Base-by-base conservation (phyloP, 768 basidiomycete species). In the Mrakia frigida region DNA sequence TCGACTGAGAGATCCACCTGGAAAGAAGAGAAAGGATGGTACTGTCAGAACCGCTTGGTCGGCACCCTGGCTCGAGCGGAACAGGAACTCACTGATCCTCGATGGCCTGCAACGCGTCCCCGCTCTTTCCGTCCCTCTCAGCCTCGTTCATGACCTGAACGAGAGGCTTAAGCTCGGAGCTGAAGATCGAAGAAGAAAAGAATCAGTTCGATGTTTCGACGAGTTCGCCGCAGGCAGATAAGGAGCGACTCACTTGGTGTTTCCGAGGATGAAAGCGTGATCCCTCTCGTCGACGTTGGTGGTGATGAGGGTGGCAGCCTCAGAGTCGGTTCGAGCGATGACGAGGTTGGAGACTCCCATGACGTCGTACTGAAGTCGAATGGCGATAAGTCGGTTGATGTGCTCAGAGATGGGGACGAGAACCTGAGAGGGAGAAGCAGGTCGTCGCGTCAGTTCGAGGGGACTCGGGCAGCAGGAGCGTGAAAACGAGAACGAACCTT, bases 241-340 rank as follows among this genome's bases (percentile, higher is more conserved):
- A 21, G 1, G 46, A 5, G 11, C 5, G 68, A 74, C 75, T 59
- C 28, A 77, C 76, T 95, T 95, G 35, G 94, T 96, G 70, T 87
- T 88, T 46, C 96, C 97, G 53, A 98, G 89, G 81, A 99, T 95
- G 87, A 98, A 99, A 41, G 93, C 85, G 79, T 99, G 97, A 85
- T 99, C 97, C n/a, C 97, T 90, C 80, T 90, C 89, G 83, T 99
- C 97, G 78, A 99, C 92, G 84, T 98, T 98, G 79, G 92, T 90
- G 52, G 94, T 92, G 85, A 98, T 92, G 81, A 99, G 88, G 2
- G 97, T 98, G 0, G 97, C 96, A 7, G 97, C 96, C 84, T 98
- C 96, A 6, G 95, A 95, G 83, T 98, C 96, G 3, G 97, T 98
- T 74, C 97, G 89, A 11, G 94, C 92, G 82, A 99, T 88, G 81